Conservation (phyloP, 2,329 filamentous ascomycete species). For the Cytospora piceicola region DNA sequence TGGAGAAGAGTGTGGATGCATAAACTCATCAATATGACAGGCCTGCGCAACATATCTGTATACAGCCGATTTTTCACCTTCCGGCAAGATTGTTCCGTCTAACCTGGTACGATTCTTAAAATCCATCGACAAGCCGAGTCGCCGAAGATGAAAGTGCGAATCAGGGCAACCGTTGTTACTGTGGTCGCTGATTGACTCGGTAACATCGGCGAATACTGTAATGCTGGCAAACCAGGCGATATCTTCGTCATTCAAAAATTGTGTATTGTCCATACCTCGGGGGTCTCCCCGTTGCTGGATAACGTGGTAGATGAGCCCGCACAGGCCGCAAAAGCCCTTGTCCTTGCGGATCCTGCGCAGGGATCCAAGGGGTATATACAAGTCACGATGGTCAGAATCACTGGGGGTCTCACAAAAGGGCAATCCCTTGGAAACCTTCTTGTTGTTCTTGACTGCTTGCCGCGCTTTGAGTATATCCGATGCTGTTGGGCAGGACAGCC, state of each 20-base stretch:
- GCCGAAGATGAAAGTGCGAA: neutral
- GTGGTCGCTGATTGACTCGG: neutral
- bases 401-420: too few relatives aligned
- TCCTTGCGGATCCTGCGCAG: neutral
- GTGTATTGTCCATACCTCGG: neutral
- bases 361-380: neutral
- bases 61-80: neutral
- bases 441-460: neutral
- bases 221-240: neutral
- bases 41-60: neutral
- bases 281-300: neutral
- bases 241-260: neutral
- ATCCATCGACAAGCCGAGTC: neutral
- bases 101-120: neutral
- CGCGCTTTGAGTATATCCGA: neutral
- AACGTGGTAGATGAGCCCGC: neutral
- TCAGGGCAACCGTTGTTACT: neutral
- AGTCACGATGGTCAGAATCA: too few relatives aligned
- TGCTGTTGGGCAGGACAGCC: neutral
- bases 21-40: neutral
- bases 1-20: neutral
- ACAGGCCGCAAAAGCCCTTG: neutral
- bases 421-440: too few relatives aligned
- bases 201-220: neutral
- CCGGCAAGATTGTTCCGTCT: neutral